Evolutionary conservation across 2,329 filamentous ascomycete genomes (phyloP).

Genomic region (Monosporascus sp.): DNA sequence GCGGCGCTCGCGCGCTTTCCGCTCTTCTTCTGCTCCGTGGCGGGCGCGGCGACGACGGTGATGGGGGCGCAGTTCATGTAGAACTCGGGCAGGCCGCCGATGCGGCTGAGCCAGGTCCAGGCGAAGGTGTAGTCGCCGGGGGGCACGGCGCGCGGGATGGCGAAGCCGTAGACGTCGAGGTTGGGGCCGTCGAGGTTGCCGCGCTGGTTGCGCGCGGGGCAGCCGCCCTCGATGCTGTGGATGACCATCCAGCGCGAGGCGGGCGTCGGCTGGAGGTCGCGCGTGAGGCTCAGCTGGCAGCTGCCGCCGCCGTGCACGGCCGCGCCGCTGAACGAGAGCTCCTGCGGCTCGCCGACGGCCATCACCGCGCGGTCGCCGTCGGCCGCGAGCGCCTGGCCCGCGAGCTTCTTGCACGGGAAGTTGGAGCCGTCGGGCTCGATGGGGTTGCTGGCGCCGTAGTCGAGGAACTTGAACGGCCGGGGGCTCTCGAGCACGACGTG

Average conservation of each 20-base stretch:
- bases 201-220: slow-evolving; percentile 46
- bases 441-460: slow-evolving; percentile 50
- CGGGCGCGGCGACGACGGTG: slow-evolving; percentile 34
- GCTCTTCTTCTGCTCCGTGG: slow-evolving; percentile 17
- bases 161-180: slow-evolving; percentile 49
- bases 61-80: slow-evolving; percentile 74
- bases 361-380: slow-evolving; percentile 45
- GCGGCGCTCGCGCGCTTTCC: slow-evolving; percentile 7
- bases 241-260: slow-evolving; percentile 64
- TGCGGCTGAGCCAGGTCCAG: slow-evolving; percentile 70
- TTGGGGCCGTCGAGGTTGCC: slow-evolving; percentile 45
- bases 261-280: slow-evolving; percentile 51
- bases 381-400: slow-evolving; percentile 31
- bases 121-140: slow-evolving; percentile 63
- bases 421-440: slow-evolving; percentile 50
- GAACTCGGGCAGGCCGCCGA: slow-evolving; percentile 66
- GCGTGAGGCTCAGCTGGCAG: slow-evolving; percentile 68
- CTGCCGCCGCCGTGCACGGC: slow-evolving; percentile 70
- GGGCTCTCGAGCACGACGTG: slow-evolving; percentile 62
- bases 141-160: slow-evolving; percentile 53
- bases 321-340: slow-evolving; percentile 49
- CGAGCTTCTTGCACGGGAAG: slow-evolving; percentile 64
- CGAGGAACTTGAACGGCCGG: slow-evolving; percentile 41
- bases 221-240: slow-evolving; percentile 65
- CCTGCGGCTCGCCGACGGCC: slow-evolving; percentile 49